Conservation (phyloP, 768 basidiomycete genomes). For the Mycena latifolia region DNA sequence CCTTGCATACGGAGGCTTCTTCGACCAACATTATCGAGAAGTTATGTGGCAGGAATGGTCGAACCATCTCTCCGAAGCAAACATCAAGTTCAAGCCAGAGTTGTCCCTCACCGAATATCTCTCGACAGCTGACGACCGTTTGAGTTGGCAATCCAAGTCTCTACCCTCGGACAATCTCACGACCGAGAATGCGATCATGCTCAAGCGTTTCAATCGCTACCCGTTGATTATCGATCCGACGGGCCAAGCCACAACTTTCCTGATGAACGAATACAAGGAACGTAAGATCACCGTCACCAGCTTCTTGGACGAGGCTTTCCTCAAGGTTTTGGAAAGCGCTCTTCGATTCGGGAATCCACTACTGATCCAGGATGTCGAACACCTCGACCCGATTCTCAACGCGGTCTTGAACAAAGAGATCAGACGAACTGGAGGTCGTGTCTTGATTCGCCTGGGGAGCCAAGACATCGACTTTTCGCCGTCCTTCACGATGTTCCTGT, state of each 20-base stretch:
- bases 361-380: constrained; percentile 97
- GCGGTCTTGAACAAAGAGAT: constrained; percentile 98
- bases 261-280: constrained; percentile 94
- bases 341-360: constrained; percentile 98
- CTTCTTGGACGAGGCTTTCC: constrained; percentile 98
- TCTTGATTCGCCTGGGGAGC: constrained; percentile 94
- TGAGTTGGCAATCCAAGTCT: constrained; percentile 95
- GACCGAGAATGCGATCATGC: constrained; percentile 99
- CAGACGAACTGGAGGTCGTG: constrained; percentile 94
- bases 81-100: constrained; percentile 92
- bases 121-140: constrained; percentile 95
- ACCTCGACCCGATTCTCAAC: constrained; percentile 97
- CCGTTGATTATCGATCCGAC: constrained; percentile 98
- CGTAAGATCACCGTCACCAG: constrained; percentile 98
- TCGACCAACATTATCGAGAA: constrained; percentile 98
- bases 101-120: constrained; percentile 95
- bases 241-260: constrained; percentile 95
- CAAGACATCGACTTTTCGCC: constrained; percentile 99
- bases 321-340: constrained; percentile 98
- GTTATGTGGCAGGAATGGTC: constrained; percentile 98
- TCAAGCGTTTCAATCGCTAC: constrained; percentile 97
- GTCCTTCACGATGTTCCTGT: constrained; percentile 99
- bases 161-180: constrained; percentile 97
- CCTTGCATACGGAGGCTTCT: constrained; percentile 97
- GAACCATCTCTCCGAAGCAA: constrained; percentile 88